phyloP scores from a whole-genome alignment of 169 alveolate genomes.

The Cryptosporidium viatorum region DNA sequence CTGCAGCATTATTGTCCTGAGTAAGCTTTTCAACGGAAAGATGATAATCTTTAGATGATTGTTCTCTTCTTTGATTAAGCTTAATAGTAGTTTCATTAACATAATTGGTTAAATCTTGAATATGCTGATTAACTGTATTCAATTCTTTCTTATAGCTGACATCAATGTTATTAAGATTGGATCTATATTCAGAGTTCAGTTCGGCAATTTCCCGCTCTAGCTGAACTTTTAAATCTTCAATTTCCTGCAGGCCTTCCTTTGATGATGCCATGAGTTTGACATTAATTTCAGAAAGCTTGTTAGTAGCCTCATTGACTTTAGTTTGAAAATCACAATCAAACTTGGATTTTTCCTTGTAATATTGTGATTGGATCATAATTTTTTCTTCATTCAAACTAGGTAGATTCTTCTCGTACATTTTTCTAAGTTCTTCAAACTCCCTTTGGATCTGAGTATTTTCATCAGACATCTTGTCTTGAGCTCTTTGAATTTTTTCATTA shows the following conservation, averaged over 20 bases:
- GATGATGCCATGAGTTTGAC: slow-evolving; percentile 9
- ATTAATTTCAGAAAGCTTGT: slow-evolving; percentile 42
- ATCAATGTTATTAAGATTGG: slow-evolving; percentile 41
- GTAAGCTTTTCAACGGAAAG: slow-evolving; percentile 42
- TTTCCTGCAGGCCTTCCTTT: slow-evolving; percentile 41
- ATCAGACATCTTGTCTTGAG: slow-evolving; percentile 67
- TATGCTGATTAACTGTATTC: slow-evolving; percentile 31
- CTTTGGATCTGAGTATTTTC: slow-evolving; percentile 23
- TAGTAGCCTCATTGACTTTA: slow-evolving; percentile 41
- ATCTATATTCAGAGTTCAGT: slow-evolving; percentile 36
- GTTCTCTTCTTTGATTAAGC: slow-evolving; percentile 58
- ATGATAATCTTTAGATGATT: slow-evolving; percentile 37
- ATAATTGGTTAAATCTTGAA: slow-evolving; percentile 43
- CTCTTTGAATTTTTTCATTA: slow-evolving; percentile 48
- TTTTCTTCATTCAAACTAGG: slow-evolving; percentile 50
- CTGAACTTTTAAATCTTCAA: slow-evolving; percentile 16
- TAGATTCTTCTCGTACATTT: slow-evolving; percentile 59
- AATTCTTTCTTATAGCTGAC: slow-evolving; percentile 25
- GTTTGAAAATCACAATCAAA: slow-evolving; percentile 55
- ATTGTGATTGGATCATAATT: slow-evolving; percentile 46
- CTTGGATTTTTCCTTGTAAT: slow-evolving; percentile 48
- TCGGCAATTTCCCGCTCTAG: slow-evolving; percentile 59
- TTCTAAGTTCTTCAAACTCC: slow-evolving; percentile 58
- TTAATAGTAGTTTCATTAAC: slow-evolving; percentile 49
- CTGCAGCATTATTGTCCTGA: slow-evolving; percentile 62